These are phyloP conservation scores for Teunomyces atbi DNA, from an alignment of 805 yeast genomes.

Conservation along the genomic window DNA sequence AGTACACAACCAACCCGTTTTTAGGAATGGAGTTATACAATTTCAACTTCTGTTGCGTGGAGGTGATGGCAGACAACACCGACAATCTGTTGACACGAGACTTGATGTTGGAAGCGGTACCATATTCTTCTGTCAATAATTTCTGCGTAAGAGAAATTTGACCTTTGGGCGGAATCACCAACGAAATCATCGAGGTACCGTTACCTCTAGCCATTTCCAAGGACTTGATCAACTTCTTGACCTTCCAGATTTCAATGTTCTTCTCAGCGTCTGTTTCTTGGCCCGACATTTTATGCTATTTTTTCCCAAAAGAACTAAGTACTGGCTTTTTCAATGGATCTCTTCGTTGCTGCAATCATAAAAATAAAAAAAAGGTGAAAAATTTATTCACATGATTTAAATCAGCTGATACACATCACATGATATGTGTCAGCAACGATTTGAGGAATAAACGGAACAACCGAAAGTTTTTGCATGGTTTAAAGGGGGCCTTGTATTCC, in stretches of 20 bases:
- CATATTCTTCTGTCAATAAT: constrained; percentile 96
- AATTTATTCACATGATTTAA: neutral
- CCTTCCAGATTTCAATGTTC: constrained; percentile 98
- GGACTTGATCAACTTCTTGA: constrained; percentile 86
- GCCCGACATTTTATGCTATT: constrained; percentile 15
- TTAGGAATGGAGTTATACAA: constrained; percentile 86
- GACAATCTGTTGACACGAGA: constrained; percentile 96
- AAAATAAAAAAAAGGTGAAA: neutral
- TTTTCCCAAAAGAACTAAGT: neutral
- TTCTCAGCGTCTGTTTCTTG: constrained; percentile 70
- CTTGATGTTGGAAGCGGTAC: constrained; percentile 97
- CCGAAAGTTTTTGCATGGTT: neutral
- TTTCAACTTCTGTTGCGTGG: constrained; percentile 95
- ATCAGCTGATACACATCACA: neutral
- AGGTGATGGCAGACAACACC: constrained; percentile 93
- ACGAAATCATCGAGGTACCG: constrained; percentile 98
- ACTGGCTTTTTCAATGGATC: neutral
- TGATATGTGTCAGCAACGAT: too few relatives aligned
- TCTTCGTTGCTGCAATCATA: neutral
- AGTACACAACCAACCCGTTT: constrained; percentile 92
- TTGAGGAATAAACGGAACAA: constrained; percentile 1
- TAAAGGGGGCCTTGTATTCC: neutral
- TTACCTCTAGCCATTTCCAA: constrained; percentile 94
- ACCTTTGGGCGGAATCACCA: constrained; percentile 92
- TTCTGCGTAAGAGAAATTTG: constrained; percentile 86